Evolutionary conservation across 208 protist species (phyloP).

Genomic region (Balamuthia mandrillaris): DNA sequence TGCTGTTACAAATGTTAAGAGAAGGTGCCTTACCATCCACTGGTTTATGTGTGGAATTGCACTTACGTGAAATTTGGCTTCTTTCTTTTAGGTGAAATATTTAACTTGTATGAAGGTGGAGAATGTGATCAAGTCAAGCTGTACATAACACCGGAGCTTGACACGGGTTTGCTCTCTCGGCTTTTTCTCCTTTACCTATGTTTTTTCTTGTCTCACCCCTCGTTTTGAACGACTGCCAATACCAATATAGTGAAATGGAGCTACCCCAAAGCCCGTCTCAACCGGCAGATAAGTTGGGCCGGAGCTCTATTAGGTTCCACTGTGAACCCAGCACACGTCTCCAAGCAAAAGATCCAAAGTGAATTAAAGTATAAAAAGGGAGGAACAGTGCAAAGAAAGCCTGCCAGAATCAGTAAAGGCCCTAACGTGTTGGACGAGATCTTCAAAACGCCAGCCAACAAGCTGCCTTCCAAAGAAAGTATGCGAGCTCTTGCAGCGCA

Average conservation of each 20-base stretch:
- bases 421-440: too few species aligned
- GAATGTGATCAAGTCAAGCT: background rate
- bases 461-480: too few species aligned
- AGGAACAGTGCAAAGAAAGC: too few species aligned
- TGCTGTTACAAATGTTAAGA: slow-evolving; percentile 26
- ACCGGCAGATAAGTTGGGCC: background rate
- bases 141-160: background rate
- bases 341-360: too few species aligned
- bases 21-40: background rate
- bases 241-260: slow-evolving; percentile 1
- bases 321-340: too few species aligned
- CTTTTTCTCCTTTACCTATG: too few species aligned
- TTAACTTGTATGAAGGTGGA: background rate
- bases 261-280: background rate
- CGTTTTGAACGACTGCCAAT: too few species aligned
- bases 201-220: too few species aligned
- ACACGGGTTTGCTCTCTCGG: too few species aligned
- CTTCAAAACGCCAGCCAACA: background rate
- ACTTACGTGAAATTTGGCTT: background rate
- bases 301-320: too few species aligned
- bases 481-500: background rate
- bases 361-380: too few species aligned
- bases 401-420: too few species aligned
- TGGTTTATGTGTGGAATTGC: background rate
- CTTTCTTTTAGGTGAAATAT: background rate